phyloP scores from a whole-genome alignment of 306 rosid species.

The Erythrophleum fordii region DNA sequence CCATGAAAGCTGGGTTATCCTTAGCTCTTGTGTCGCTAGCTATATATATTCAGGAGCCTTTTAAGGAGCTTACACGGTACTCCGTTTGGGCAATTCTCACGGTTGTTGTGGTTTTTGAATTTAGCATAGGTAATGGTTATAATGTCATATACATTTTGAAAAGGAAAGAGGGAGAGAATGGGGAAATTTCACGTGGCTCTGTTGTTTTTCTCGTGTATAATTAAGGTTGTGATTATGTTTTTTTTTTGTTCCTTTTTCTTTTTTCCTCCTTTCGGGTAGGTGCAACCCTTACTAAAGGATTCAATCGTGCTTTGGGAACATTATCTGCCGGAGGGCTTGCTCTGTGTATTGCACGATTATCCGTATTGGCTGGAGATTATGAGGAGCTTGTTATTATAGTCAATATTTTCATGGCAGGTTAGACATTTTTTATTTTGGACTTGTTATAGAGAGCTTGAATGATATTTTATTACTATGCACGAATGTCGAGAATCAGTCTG shows the following conservation, averaged over 20 bases:
- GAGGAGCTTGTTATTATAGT: constrained; percentile 57
- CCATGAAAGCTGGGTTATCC: constrained; percentile 61
- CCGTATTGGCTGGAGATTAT: constrained; percentile 43
- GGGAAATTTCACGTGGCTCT: not conserved
- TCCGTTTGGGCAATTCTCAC: constrained; percentile 82
- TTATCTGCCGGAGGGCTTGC: constrained; percentile 74
- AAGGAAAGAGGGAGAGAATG: not conserved
- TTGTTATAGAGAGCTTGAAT: not conserved
- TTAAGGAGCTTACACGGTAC: constrained; percentile 49
- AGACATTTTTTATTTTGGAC: not conserved
- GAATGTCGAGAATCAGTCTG: not conserved
- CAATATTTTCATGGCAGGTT: constrained; percentile 71
- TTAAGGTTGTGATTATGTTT: not conserved
- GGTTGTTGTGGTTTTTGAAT: constrained; percentile 76
- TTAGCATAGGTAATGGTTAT: constrained; percentile 64
- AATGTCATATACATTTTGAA: not conserved
- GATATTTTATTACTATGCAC: no score
- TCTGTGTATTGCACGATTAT: constrained; percentile 56
- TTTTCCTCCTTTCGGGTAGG: constrained; percentile 46
- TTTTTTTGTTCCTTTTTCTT: not conserved
- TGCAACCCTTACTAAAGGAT: constrained; percentile 75
- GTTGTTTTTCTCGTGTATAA: constrained; percentile 1
- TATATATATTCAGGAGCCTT: constrained; percentile 57
- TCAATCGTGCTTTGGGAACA: constrained; percentile 84
- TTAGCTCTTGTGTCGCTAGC: constrained; percentile 62